Base-by-base conservation (phyloP, 176 grass and related monocot species). In the Melocanna baccifera region DNA sequence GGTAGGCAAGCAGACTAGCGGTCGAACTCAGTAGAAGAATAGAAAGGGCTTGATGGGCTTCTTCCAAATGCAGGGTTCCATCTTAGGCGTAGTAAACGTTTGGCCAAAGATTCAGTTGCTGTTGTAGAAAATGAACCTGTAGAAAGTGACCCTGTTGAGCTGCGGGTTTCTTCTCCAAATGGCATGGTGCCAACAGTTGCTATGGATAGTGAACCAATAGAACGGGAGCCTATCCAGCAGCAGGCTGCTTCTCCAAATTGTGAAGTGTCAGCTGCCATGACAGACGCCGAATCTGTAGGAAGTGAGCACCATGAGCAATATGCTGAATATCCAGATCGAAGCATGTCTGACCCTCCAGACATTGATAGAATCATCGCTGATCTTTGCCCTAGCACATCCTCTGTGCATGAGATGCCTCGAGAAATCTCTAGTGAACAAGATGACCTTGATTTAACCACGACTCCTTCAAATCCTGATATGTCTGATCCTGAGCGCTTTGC, bases 401-500 rank as follows among this genome's bases (percentile, higher is more conserved):
- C 55, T 83, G 45, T 0, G 23, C 34, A 42, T 18, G 55, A 71
- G 64, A 52, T 43, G 58, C 80, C 43, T 71, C 53, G 53, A 83
- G 40, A 64, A 77, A 52, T 64, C 72, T 71, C 79, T 77, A 63
- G 71, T 4, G 18, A 77, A 19, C 50, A n/a, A 11, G 79, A 82
- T 15, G 76, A 59, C 63, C 10, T 23, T 48, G 28, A 76, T 58
- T 75, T 57, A 69, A 36, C 69, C 37, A 43, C 39, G 15, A 29
- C 45, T 62, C 15, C 41, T 69, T 76, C 86, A 51, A 45, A 69
- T 73, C 28, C 19, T 22, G 66, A 64, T 80, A 83, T 88, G 86
- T 71, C 56, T 6, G 73, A 88, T 78, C 86, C 55, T 4, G 80
- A 78, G 56, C 45, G 64, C 47, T 88, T 88, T 78, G 73, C 73